phyloP scores from a whole-genome alignment of 176 grass and related monocot species.

The Cymbopogon citratus region DNA sequence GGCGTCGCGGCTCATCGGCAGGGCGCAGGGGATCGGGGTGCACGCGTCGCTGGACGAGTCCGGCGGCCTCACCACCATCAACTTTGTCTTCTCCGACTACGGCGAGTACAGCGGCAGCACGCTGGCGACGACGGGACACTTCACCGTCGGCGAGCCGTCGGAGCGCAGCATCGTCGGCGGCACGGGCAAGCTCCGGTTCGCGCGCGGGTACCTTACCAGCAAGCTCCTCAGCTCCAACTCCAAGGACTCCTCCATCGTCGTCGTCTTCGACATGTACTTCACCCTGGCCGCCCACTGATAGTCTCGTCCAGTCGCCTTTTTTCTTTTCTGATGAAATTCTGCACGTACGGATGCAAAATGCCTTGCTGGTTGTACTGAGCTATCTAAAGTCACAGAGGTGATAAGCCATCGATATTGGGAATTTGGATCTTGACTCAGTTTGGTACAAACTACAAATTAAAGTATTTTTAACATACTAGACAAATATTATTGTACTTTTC shows the following conservation, averaged over 20 bases:
- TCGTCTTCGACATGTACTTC: constrained; percentile 58
- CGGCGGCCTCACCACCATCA: constrained; percentile 25
- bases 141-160: constrained; percentile 9
- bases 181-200: constrained; percentile 58
- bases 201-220: constrained; percentile 54
- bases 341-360: no score
- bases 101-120: constrained; percentile 44
- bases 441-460: no score
- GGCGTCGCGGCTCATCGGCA: constrained; percentile 41
- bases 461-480: no score
- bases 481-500: no score
- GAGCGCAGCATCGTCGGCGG: constrained; percentile 58
- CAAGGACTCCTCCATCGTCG: constrained; percentile 36
- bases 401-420: no score
- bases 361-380: no score
- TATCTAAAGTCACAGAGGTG: no score
- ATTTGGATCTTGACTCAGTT: no score
- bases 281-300: background rate
- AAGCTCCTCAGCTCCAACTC: constrained; percentile 35
- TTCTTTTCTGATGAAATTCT: no score
- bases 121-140: constrained; percentile 33
- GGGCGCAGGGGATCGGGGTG: constrained; percentile 38
- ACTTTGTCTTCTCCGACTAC: constrained; percentile 48
- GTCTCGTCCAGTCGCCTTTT: background rate
- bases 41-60: constrained; percentile 46